Evolutionary conservation across 2,329 filamentous ascomycete genomes (phyloP), one percentile per base, ranked within the genome.

Genomic region (Drechslerella coelobrocha): DNA sequence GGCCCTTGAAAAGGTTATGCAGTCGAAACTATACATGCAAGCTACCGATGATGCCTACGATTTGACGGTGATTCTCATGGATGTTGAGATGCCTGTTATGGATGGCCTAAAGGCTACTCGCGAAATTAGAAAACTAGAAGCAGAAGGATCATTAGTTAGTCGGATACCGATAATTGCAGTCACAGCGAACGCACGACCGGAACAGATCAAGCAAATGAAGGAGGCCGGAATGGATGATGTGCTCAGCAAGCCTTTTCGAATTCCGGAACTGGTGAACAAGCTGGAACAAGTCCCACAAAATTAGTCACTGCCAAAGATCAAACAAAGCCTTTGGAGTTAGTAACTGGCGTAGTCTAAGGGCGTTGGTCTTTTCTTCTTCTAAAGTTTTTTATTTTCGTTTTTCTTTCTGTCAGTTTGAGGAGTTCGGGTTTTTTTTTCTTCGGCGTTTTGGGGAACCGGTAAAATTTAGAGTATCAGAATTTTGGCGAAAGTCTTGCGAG

Each of bases 81-180:
- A 92, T 76, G 82, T 91, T 43, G 89, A 92, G 76, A 92, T 92
- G 89, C 89, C 89, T 0, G 83, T 91, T 39, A 92, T 92, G 89
- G 89, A 92, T 75, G 90, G 90, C 34, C 85, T 90, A 78, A 88
- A 88, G 1, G 91, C 89, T 73, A 87, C 89, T 10, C 82, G 83
- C 43, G 84, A 81, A 68, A 91, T 93, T 57, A 84, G 90, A 17
- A 83, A 88, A 68, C 81, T 90, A 17, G 88, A 92, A 77, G 80
- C 79, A 50, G 82, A 85, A 59, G 86, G 86, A n/a, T 62, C 45
- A 19, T 84, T 83, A 39, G 84, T 90, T 50, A 80, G 82, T 54
- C 88, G 90, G 75, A 85, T 91, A 17, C 88, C 89, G 1, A 89
- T 91, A 73, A 89, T 91, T 75, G 89, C 88, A 12, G 88, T 90